Evolutionary conservation across 352 stramenopile species (phyloP).

Genomic region (Globisporangium radiosum): DNA sequence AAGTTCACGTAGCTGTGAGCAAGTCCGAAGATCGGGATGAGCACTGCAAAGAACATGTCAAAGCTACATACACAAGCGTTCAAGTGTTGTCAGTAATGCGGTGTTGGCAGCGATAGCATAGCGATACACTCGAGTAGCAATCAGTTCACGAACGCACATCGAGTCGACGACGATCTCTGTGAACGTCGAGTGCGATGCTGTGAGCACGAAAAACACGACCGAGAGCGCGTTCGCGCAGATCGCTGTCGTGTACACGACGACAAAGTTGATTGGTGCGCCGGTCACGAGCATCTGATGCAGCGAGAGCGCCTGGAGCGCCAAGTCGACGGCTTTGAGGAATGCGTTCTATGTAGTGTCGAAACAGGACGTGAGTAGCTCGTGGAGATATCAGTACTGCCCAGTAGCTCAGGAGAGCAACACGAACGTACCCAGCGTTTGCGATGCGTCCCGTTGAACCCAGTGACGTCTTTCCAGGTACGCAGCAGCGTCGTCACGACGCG

Average conservation of each 20-base stretch:
- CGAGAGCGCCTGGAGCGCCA: conserved; percentile 17
- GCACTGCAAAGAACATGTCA: conserved; percentile 23
- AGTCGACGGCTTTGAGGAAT: conserved; percentile 19
- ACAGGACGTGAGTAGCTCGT: no score
- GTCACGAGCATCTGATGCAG: conserved; percentile 19
- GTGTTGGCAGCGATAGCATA: no score
- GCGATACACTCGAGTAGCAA: no score
- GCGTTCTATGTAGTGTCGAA: conserved; percentile 16
- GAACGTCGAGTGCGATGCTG: conserved; percentile 10
- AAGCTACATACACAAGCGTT: conserved; percentile 7
- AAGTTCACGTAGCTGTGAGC: conserved; percentile 19
- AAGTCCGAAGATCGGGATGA: conserved; percentile 22
- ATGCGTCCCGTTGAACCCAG: conserved; percentile 17
- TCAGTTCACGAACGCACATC: conserved; percentile 1
- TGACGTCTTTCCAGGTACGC: conserved; percentile 13
- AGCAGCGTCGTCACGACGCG: not conserved
- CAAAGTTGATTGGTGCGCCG: conserved; percentile 13
- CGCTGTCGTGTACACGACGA: conserved; percentile 10
- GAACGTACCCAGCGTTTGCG: conserved; percentile 27
- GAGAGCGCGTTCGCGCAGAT: conserved; percentile 15
- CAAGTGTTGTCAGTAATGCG: no score
- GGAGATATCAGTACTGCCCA: not conserved
- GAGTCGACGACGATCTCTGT: conserved; percentile 25
- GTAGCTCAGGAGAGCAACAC: no score
- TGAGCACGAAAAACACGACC: conserved; percentile 9